A percentile compares a stretch with the other conserved stretches of the same genome.
These are phyloP conservation scores for Pinus taeda DNA, from an alignment of 75 land plant species.

Conservation along the genomic window DNA sequence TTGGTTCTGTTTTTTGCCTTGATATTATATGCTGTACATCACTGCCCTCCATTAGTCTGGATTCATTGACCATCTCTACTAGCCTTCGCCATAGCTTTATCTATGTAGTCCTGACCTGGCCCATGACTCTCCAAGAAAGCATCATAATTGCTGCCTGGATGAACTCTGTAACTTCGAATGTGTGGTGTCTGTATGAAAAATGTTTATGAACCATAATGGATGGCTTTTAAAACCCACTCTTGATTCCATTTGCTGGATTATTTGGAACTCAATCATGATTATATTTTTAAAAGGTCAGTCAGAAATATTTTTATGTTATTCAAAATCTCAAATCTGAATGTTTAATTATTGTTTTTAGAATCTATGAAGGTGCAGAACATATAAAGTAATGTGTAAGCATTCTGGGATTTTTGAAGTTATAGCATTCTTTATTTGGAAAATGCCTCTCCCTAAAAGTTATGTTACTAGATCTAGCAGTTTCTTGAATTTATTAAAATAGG, in stretches of 20 bases:
- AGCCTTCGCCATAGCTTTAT: not conserved
- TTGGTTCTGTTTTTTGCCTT: no score
- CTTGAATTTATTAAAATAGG: not conserved
- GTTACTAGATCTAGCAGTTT: not conserved
- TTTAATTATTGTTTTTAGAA: not conserved
- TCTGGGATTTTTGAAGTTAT: not conserved
- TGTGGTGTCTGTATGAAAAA: not conserved
- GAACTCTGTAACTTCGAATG: not conserved
- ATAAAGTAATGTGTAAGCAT: constrained; percentile 1
- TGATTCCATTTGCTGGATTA: not conserved
- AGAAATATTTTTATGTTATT: not conserved
- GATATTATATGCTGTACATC: no score
- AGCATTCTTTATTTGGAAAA: not conserved
- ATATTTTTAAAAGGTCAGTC: not conserved
- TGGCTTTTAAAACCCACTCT: not conserved
- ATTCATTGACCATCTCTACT: no score
- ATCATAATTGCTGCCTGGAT: not conserved
- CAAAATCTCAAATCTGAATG: not conserved
- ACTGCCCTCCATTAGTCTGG: no score
- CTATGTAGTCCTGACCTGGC: not conserved
- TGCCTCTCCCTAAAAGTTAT: not conserved
- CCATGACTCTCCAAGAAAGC: not conserved
- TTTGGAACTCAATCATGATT: not conserved
- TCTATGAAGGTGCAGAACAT: not conserved
- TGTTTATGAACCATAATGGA: not conserved